Percentiles rank a stretch among this genome's conserved stretches.
Evolutionary conservation across 768 basidiomycete species (phyloP).

Genomic region (Termitomyces sp.): DNA sequence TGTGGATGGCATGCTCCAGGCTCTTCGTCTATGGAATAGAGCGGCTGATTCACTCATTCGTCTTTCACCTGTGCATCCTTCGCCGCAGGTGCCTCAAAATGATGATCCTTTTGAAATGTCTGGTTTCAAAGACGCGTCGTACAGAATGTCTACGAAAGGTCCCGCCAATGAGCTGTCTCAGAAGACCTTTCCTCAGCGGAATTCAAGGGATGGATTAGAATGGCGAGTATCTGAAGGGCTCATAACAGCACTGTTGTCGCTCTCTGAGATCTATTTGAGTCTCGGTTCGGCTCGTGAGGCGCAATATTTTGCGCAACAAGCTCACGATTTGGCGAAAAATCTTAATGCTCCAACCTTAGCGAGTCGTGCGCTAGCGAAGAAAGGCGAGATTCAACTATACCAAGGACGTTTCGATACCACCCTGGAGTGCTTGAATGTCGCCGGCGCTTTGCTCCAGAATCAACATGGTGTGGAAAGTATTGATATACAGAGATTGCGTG

Average conservation of each 20-base stretch:
- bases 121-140: conserved; percentile 36
- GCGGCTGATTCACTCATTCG: conserved; percentile 66
- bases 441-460: conserved; percentile 39
- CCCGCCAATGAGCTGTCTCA: conserved; percentile 11
- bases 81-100: conserved; percentile 21
- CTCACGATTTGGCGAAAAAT: conserved; percentile 64
- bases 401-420: conserved; percentile 58
- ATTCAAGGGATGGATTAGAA: conserved; percentile 52
- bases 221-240: conserved; percentile 78
- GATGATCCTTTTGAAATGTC: conserved; percentile 60
- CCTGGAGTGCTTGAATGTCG: conserved; percentile 45
- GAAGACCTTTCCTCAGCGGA: conserved; percentile 23
- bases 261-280: conserved; percentile 57
- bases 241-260: conserved; percentile 56
- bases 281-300: conserved; percentile 84
- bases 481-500: conserved; percentile 50
- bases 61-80: conserved; percentile 35
- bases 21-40: conserved; percentile 76
- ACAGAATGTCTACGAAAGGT: conserved; percentile 18
- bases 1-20: conserved; percentile 57
- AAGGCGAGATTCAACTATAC: conserved; percentile 67
- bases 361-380: conserved; percentile 59
- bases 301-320: conserved; percentile 79
- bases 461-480: conserved; percentile 53
- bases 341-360: conserved; percentile 61